These are phyloP conservation scores for Microdochium bolleyi DNA, from an alignment of 2,329 filamentous ascomycete genomes.

Conservation along the genomic window DNA sequence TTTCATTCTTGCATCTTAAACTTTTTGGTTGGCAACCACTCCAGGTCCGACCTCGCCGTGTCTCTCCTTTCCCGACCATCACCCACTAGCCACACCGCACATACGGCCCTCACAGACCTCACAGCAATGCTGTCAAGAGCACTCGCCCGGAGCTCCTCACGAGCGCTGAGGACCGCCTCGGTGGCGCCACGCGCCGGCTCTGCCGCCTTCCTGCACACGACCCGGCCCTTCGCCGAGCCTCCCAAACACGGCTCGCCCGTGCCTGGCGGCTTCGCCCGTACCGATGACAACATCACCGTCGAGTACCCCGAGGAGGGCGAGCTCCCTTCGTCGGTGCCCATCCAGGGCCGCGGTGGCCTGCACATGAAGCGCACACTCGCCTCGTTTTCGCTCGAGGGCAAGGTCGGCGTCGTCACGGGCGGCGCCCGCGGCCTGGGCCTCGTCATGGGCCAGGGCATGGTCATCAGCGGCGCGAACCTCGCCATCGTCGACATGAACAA, in stretches of 20 bases:
- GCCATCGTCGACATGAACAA: slow-evolving; percentile 93
- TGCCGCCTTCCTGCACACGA: slow-evolving; percentile 16
- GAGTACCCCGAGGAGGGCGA: slow-evolving; percentile 71
- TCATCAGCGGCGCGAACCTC: slow-evolving; percentile 79
- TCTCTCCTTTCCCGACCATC: too few relatives aligned
- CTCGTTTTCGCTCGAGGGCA: slow-evolving; percentile 78
- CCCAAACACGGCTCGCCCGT: slow-evolving; percentile 18
- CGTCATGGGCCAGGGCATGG: slow-evolving; percentile 87
- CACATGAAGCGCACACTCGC: slow-evolving; percentile 81
- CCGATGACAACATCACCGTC: slow-evolving; percentile 69
- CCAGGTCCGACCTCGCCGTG: too few relatives aligned
- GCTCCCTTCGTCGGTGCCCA: slow-evolving; percentile 61
- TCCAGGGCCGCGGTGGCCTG: slow-evolving; percentile 68
- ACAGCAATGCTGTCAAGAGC: slow-evolving; percentile 10
- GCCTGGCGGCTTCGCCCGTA: slow-evolving; percentile 66
- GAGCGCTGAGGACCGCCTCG: slow-evolving; percentile 8
- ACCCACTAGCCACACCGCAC: too few relatives aligned
- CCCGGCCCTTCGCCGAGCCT: slow-evolving; percentile 11
- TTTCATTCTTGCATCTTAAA: too few relatives aligned
- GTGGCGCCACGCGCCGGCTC: slow-evolving; percentile 10
- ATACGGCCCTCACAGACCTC: background rate
- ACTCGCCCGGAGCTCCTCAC: slow-evolving; percentile 8
- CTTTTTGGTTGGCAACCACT: too few relatives aligned
- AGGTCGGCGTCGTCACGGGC: slow-evolving; percentile 79
- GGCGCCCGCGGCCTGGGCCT: slow-evolving; percentile 83